A percentile compares a stretch with the other conserved stretches of the same genome.
These are phyloP conservation scores for Pseudocercospora pini-densiflorae DNA, from an alignment of 2,329 filamentous ascomycete species.

Conservation along the genomic window DNA sequence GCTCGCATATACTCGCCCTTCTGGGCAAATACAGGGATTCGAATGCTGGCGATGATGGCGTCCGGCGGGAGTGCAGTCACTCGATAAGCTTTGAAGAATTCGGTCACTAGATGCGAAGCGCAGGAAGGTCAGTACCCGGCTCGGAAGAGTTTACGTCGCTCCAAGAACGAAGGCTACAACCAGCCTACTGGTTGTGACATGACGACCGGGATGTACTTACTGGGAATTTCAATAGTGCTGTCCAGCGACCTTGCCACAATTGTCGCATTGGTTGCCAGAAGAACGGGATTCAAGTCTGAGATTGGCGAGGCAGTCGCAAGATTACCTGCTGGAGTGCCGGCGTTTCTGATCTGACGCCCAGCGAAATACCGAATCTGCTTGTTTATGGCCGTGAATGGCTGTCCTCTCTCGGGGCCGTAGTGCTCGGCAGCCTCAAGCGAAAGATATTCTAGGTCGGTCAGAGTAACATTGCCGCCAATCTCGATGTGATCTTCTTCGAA, in stretches of 20 bases:
- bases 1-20: conserved; percentile 84
- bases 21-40: conserved; percentile 76
- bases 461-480: conserved; percentile 87
- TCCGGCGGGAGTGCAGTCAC: conserved; percentile 79
- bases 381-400: conserved; percentile 87
- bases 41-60: conserved; percentile 82
- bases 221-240: conserved; percentile 81
- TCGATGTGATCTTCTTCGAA: conserved; percentile 84
- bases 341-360: conserved; percentile 92
- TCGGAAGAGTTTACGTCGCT: not conserved
- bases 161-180: not conserved
- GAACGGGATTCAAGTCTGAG: conserved; percentile 91
- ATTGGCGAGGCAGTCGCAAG: conserved; percentile 94
- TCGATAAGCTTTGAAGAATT: conserved; percentile 92
- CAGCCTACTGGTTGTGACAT: not conserved
- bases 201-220: not conserved
- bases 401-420: conserved; percentile 72
- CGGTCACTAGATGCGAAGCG: conserved; percentile 57
- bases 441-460: conserved; percentile 89
- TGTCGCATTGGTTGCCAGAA: conserved; percentile 83
- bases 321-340: conserved; percentile 96
- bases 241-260: conserved; percentile 78
- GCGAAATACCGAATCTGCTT: conserved; percentile 97
- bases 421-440: conserved; percentile 77
- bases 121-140: not conserved